Conservation (phyloP, 2,329 filamentous ascomycete species). For the Pezicula rhizophila region DNA sequence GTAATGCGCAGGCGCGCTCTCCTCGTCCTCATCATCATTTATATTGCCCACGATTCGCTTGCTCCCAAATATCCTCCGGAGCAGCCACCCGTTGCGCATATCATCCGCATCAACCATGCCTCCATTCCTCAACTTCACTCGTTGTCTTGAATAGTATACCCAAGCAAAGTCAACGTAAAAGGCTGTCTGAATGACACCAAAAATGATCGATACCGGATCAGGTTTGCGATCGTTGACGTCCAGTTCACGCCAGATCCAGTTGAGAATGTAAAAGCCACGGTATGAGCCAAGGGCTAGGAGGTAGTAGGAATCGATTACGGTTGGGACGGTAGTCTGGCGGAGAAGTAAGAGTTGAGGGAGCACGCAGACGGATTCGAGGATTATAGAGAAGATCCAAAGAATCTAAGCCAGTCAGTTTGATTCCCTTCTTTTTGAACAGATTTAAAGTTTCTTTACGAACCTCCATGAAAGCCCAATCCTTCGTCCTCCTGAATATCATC, state of each 20-base stretch:
- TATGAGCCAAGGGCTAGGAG: slow-evolving; percentile 83
- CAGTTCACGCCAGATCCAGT: slow-evolving; percentile 72
- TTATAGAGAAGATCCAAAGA: slow-evolving; percentile 82
- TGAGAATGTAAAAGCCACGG: slow-evolving; percentile 81
- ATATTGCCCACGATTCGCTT: slow-evolving; percentile 45
- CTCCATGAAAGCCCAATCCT: slow-evolving; percentile 41
- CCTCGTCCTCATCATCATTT: slow-evolving; percentile 15
- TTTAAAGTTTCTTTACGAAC: slow-evolving; percentile 32
- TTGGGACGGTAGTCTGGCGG: slow-evolving; percentile 90
- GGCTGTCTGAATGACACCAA: slow-evolving; percentile 82
- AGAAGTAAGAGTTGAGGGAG: slow-evolving; percentile 87
- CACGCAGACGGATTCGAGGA: slow-evolving; percentile 86
- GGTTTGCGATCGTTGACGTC: slow-evolving; percentile 55
- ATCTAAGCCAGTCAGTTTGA: slow-evolving; percentile 45
- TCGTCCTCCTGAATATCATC: slow-evolving; percentile 54
- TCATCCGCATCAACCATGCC: slow-evolving; percentile 89
- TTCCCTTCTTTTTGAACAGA: background rate
- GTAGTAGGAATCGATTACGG: slow-evolving; percentile 95
- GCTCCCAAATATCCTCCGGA: slow-evolving; percentile 70
- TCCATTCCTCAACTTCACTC: slow-evolving; percentile 85
- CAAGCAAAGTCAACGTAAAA: slow-evolving; percentile 93
- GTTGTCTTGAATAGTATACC: slow-evolving; percentile 91
- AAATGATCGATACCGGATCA: slow-evolving; percentile 72
- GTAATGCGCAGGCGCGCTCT: slow-evolving; percentile 17
- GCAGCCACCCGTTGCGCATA: slow-evolving; percentile 75